Evolutionary conservation across 495 filamentous ascomycete genomes (phyloP), one percentile per base, ranked within the genome.

Genomic region (Neurospora sp.): DNA sequence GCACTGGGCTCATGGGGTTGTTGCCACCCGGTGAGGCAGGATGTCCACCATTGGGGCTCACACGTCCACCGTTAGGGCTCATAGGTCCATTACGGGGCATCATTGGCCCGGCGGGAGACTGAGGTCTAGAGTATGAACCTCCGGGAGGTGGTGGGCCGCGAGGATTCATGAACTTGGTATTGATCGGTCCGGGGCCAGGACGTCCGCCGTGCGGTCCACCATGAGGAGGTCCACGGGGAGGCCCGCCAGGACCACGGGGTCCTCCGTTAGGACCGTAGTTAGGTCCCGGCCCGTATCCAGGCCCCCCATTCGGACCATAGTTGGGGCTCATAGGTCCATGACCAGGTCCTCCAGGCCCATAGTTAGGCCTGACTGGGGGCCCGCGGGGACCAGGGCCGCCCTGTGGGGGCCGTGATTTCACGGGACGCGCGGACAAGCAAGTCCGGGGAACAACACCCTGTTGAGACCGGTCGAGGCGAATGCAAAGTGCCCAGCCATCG

Each of bases 401-500:
- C 76, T 85, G 88, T 70, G 87, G 86, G 39, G 87, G 79, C 66
- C 94, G 92, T 72, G 96, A 94, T 85, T 98, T 97, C 76, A 98
- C 90, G 70, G 96, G 93, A 70, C 92, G 90, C 69, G 93, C 91
- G 36, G 96, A 98, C 38, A 99, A 88, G 84, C 96, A 98, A 42
- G 94, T 97, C 40, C 96, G 90, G 24, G 96, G 96, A 71, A 90
- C 93, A 70, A 98, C 96, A 82, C 96, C 96, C 83, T 98, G 94
- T 76, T 92, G 87, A 59, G 93, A 93, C 70, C 93, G 91, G 82
- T 98, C 95, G 69, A 98, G 89, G 74, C 92, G 92, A 77, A 92
- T 90, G 82, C 96, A 98, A 71, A 98, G 92, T 76, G 94, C 93
- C 96, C 96, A 99, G 79, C 96, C 96, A 85, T 99, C 96, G 80